Base-by-base conservation (phyloP, 768 basidiomycete species). In the Termitomyces sp. region DNA sequence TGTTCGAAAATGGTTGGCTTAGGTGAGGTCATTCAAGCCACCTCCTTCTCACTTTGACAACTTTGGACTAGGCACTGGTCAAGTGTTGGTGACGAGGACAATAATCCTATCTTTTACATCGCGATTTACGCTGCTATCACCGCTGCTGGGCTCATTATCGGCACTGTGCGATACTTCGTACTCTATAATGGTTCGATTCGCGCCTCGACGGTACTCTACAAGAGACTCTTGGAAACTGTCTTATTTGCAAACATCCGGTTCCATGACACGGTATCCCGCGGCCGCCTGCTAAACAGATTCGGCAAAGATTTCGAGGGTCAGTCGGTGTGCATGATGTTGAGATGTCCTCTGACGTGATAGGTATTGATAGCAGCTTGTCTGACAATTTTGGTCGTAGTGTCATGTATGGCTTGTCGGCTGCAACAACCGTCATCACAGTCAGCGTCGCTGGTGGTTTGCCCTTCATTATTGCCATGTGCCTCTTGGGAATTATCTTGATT, bases 171-270 rank as follows among this genome's bases (percentile, higher is more conserved):
- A 25, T 90, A 82, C 77, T 82, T 90, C 53, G 75, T 92, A 4
- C 82, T 94, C 17, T 96, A 95, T 69, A 74, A 71, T 21, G 94
- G 94, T 14, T 89, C 89, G n/a, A 87, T 96, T 59, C 82, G 82
- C 56, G 92, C 92, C 2, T 93, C 91, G 1, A 79, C 76, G 2
- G 82, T 87, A 17, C 76, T 95, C 14, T 92, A 96, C 72, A 77
- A 90, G 66, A 75, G 77, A 35, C 77, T 95, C 38, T 73, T 95
- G 27, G 89, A 95, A 65, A 70, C 85, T 0, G 86, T 96, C 3
- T 75, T 97, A 1, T 95, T 95, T 65, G 91, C 94, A 8, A 84
- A 92, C 45, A 86, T 96, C 56, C 83, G 94, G 41, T 96, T 97
- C 78, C 95, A 96, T 63, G 95, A 97, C 65, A 97, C 94, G 0